phyloP scores from a whole-genome alignment of 441 rosid genomes.

The Populus trichocarpa region DNA sequence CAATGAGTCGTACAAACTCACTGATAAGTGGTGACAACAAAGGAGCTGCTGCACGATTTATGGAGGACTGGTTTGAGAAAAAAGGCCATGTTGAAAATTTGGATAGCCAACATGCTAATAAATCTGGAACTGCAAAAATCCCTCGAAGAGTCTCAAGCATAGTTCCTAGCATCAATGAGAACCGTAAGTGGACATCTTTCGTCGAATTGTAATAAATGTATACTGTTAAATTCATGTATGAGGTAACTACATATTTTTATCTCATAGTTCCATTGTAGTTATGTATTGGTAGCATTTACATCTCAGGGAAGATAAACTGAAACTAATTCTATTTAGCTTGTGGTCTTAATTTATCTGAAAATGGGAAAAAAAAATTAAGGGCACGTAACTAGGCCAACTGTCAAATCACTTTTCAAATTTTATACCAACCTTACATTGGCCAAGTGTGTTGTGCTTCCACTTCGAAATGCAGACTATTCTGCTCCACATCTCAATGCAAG shows the following conservation, averaged over 20 bases:
- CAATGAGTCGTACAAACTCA: conserved; percentile 92
- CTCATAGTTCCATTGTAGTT: neutral
- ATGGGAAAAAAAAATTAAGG: neutral
- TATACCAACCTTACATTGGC: neutral
- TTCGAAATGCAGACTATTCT: neutral
- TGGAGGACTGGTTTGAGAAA: conserved; percentile 90
- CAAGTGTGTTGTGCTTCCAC: neutral
- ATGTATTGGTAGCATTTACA: neutral
- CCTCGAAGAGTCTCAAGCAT: conserved; percentile 72
- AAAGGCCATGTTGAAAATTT: conserved; percentile 1
- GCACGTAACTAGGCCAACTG: neutral
- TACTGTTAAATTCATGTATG: neutral
- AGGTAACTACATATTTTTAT: neutral
- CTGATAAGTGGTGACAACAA: conserved; percentile 97
- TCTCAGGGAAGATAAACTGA: neutral
- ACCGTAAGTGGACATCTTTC: conserved; percentile 43
- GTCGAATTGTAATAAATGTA: neutral
- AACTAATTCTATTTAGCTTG: neutral
- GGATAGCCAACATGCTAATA: conserved; percentile 14
- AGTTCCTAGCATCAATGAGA: conserved; percentile 37
- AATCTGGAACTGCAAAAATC: conserved; percentile 36
- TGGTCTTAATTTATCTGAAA: neutral
- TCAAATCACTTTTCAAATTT: neutral
- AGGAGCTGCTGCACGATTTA: conserved; percentile 88
- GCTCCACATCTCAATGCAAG: neutral